These are phyloP conservation scores for Scheffersomyces insectosa DNA, from an alignment of 1,139 yeast genomes.

Conservation along the genomic window DNA sequence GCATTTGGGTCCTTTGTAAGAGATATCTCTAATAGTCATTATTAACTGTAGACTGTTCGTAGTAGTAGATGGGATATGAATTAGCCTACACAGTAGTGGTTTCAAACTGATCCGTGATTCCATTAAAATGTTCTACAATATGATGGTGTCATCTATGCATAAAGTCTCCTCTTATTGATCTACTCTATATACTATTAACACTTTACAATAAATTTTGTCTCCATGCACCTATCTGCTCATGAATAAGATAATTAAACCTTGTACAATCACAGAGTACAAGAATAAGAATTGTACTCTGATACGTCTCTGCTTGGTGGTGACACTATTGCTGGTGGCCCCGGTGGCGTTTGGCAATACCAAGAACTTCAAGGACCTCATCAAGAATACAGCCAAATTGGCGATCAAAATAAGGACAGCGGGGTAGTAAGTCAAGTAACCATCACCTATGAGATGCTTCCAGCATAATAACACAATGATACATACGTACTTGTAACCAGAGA, in stretches of 20 bases:
- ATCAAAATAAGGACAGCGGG: slow-evolving; percentile 42
- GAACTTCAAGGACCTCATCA: slow-evolving; percentile 81
- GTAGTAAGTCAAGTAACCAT: slow-evolving; percentile 40
- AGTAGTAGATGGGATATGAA: no score
- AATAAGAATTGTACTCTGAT: slow-evolving; percentile 85
- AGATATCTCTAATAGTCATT: no score
- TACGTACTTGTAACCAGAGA: slow-evolving; percentile 93
- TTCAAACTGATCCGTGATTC: no score
- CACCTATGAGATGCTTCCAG: slow-evolving; percentile 42
- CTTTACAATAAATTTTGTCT: no score
- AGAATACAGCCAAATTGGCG: slow-evolving; percentile 62
- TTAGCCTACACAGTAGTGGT: no score
- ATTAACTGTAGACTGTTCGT: no score
- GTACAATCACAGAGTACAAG: slow-evolving; percentile 81
- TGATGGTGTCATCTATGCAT: no score
- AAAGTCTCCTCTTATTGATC: no score
- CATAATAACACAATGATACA: slow-evolving; percentile 63
- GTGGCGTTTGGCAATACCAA: slow-evolving; percentile 58
- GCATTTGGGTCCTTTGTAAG: no score
- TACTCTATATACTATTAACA: no score
- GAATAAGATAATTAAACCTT: slow-evolving; percentile 30
- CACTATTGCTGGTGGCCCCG: slow-evolving; percentile 50
- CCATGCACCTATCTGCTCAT: slow-evolving; percentile 29
- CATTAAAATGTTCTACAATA: no score
- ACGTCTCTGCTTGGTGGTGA: slow-evolving; percentile 70